Evolutionary conservation across 1,284 basidiomycete genomes (phyloP).

Genomic region (Anthracocystis walkeri): DNA sequence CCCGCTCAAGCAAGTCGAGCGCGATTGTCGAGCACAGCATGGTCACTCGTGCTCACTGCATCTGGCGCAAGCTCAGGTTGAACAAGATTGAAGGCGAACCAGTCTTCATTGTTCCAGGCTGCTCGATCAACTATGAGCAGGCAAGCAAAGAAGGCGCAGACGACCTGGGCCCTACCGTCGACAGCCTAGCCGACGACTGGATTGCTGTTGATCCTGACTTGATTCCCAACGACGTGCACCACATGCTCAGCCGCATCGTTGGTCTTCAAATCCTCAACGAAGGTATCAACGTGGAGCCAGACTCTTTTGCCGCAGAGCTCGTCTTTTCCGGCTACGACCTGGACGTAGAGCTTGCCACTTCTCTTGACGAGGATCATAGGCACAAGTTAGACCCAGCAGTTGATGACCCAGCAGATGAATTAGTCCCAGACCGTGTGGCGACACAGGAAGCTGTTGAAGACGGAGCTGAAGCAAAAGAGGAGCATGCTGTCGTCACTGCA

Average conservation of each 20-base stretch:
- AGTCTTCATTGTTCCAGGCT: slow-evolving; percentile 49
- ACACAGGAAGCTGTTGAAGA: not conserved
- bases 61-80: slow-evolving; percentile 36
- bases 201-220: slow-evolving; percentile 47
- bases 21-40: slow-evolving; percentile 21
- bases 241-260: slow-evolving; percentile 50
- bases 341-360: slow-evolving; percentile 8
- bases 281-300: slow-evolving; percentile 41
- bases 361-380: slow-evolving; percentile 8
- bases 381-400: not conserved
- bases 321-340: slow-evolving; percentile 21
- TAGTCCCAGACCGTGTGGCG: not conserved
- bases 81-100: slow-evolving; percentile 25
- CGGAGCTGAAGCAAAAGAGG: not conserved
- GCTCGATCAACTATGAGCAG: slow-evolving; percentile 47
- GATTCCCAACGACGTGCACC: slow-evolving; percentile 41
- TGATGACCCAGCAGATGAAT: not conserved
- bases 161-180: slow-evolving; percentile 32
- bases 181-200: slow-evolving; percentile 34
- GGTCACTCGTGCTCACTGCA: slow-evolving; percentile 38
- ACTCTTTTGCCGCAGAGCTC: slow-evolving; percentile 33
- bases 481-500: not conserved
- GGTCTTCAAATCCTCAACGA: slow-evolving; percentile 48
- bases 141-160: slow-evolving; percentile 28
- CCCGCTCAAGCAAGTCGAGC: not conserved